These are phyloP conservation scores for Marasmius oreades DNA, from an alignment of 1,284 basidiomycete genomes.

Conservation along the genomic window DNA sequence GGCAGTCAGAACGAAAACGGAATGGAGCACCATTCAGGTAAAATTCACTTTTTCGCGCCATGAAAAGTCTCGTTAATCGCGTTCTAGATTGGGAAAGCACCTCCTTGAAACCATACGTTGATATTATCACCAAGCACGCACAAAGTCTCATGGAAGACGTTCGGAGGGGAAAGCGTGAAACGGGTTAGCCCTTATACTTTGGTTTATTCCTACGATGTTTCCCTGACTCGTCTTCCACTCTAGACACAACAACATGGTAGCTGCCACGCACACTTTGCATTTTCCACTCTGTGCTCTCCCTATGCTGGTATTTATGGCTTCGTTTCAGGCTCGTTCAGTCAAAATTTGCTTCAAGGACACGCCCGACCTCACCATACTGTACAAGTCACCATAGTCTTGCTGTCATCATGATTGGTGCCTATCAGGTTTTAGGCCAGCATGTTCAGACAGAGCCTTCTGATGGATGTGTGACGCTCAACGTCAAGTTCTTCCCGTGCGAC, in stretches of 20 bases:
- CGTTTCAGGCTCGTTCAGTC: too few species aligned
- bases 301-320: neutral
- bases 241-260: constrained; percentile 12
- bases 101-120: constrained; percentile 84
- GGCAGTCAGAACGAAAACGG: constrained; percentile 25
- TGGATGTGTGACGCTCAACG: too few species aligned
- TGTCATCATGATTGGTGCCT: too few species aligned
- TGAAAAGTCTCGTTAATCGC: constrained; percentile 1
- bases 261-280: neutral
- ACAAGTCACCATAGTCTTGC: too few species aligned
- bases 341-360: too few species aligned
- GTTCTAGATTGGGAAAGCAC: constrained; percentile 65
- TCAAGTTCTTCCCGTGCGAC: too few species aligned
- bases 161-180: constrained; percentile 47
- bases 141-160: constrained; percentile 57
- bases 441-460: too few species aligned
- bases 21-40: constrained; percentile 49
- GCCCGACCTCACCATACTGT: too few species aligned
- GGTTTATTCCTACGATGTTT: neutral
- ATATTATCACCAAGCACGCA: constrained; percentile 82
- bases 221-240: neutral
- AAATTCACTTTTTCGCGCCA: constrained; percentile 12
- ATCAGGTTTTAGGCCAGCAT: too few species aligned
- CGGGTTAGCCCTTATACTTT: constrained; percentile 30
- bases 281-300: neutral